Evolutionary conservation across 768 basidiomycete genomes (phyloP).

Genomic region (Dacryopinax primogenitus): DNA sequence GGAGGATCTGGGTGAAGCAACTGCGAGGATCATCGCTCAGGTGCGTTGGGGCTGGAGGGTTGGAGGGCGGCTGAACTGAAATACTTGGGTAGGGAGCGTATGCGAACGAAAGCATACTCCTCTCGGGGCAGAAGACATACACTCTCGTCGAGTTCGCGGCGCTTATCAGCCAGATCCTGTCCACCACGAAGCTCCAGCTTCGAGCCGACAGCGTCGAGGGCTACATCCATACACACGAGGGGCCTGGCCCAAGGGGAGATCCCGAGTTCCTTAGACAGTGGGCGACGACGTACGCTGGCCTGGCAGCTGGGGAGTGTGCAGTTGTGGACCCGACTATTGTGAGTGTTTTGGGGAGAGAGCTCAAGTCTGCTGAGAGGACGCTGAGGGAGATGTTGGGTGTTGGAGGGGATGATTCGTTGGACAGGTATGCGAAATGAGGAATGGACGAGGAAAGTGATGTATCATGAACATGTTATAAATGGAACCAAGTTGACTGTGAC

Average conservation of each 20-base stretch:
- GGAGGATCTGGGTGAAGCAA: slow-evolving; percentile 30
- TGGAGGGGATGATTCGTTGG: slow-evolving; percentile 15
- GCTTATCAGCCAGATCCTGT: slow-evolving; percentile 18
- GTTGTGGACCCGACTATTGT: slow-evolving; percentile 23
- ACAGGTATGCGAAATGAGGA: slow-evolving; percentile 20
- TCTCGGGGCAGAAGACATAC: slow-evolving; percentile 21
- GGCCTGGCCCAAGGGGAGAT: slow-evolving; percentile 12
- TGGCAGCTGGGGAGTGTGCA: slow-evolving; percentile 24
- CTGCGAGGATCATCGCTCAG: slow-evolving; percentile 26
- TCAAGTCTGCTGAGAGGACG: slow-evolving; percentile 22
- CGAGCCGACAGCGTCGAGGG: slow-evolving; percentile 21
- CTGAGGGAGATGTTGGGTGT: slow-evolving; percentile 19
- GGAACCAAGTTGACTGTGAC: neutral
- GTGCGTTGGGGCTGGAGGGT: slow-evolving; percentile 12
- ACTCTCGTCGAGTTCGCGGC: slow-evolving; percentile 24
- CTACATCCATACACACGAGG: slow-evolving; percentile 17
- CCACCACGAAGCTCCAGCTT: slow-evolving; percentile 16
- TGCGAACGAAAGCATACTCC: slow-evolving; percentile 24
- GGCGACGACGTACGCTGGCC: slow-evolving; percentile 25
- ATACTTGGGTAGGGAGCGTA: slow-evolving; percentile 16
- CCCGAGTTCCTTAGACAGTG: slow-evolving; percentile 24
- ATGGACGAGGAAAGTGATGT: no score
- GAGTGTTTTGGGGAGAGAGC: slow-evolving; percentile 23
- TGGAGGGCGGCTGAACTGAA: neutral
- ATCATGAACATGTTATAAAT: neutral